A percentile compares a stretch with the other conserved stretches of the same genome.
Conservation (phyloP, 2,329 filamentous ascomycete species). For the Penicillium sp. region DNA sequence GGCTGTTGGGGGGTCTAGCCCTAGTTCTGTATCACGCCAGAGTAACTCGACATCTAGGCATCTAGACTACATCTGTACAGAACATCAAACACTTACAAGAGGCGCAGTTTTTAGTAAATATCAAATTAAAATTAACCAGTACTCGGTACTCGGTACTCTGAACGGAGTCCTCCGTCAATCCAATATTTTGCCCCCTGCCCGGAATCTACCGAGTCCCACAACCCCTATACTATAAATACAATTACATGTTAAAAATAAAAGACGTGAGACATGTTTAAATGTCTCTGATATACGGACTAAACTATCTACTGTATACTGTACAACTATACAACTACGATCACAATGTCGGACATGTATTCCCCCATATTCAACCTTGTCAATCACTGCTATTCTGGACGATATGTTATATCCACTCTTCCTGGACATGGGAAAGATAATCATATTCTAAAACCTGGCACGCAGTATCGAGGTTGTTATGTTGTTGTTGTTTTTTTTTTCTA, state of each 20-base stretch:
- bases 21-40: no score
- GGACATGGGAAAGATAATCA: background rate
- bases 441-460: background rate
- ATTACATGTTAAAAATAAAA: background rate
- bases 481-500: no score
- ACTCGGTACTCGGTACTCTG: no score
- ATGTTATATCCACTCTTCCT: background rate
- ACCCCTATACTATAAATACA: background rate
- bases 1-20: no score
- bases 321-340: background rate
- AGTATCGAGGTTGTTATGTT: no score
- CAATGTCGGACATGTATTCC: background rate
- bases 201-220: background rate
- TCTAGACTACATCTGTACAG: no score
- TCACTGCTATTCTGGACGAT: slow-evolving; percentile 7
- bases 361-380: slow-evolving; percentile 9
- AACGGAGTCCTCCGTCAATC: no score
- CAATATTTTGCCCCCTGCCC: no score
- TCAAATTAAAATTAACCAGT: no score
- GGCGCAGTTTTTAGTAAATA: no score
- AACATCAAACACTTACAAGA: no score
- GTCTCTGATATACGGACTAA: background rate
- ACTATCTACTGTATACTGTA: background rate
- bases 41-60: no score
- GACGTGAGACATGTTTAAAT: slow-evolving; percentile 4